Evolutionary conservation across 2,329 filamentous ascomycete species (phyloP).

Genomic region (Raffaelea albimanens): DNA sequence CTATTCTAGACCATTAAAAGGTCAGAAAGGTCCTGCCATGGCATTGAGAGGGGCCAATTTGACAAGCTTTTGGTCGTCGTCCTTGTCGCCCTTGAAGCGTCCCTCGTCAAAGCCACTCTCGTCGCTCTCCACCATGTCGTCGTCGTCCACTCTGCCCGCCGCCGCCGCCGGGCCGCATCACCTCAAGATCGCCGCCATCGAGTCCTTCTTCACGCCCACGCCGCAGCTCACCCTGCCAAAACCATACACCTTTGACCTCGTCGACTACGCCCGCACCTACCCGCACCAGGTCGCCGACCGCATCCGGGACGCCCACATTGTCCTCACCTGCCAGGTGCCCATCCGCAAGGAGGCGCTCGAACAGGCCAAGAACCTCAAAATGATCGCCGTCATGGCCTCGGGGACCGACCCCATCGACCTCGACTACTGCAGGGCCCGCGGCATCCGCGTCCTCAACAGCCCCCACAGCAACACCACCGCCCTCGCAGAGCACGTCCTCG

Average conservation of each 20-base stretch:
- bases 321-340: slow-evolving; percentile 23
- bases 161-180: slow-evolving; percentile 13
- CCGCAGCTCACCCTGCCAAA: slow-evolving; percentile 16
- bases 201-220: slow-evolving; percentile 22
- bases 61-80: too few relatives aligned
- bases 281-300: slow-evolving; percentile 18
- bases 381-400: slow-evolving; percentile 19
- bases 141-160: too few relatives aligned
- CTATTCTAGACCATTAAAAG: too few relatives aligned
- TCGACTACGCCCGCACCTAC: slow-evolving; percentile 17
- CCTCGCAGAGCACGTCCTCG: slow-evolving; percentile 19
- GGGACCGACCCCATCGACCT: slow-evolving; percentile 20
- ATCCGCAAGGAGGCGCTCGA: slow-evolving; percentile 17
- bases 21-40: too few relatives aligned
- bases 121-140: too few relatives aligned
- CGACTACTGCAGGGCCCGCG: slow-evolving; percentile 13
- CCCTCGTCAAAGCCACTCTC: too few relatives aligned
- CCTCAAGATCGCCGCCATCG: slow-evolving; percentile 23
- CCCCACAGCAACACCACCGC: slow-evolving; percentile 19
- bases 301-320: slow-evolving; percentile 25
- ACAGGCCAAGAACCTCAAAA: slow-evolving; percentile 19
- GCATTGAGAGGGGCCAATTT: too few relatives aligned
- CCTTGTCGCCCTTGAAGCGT: too few relatives aligned
- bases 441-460: slow-evolving; percentile 21
- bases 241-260: slow-evolving; percentile 20